These are phyloP conservation scores for Schwanniomyces yamadae DNA, from an alignment of 805 yeast species.

Conservation along the genomic window DNA sequence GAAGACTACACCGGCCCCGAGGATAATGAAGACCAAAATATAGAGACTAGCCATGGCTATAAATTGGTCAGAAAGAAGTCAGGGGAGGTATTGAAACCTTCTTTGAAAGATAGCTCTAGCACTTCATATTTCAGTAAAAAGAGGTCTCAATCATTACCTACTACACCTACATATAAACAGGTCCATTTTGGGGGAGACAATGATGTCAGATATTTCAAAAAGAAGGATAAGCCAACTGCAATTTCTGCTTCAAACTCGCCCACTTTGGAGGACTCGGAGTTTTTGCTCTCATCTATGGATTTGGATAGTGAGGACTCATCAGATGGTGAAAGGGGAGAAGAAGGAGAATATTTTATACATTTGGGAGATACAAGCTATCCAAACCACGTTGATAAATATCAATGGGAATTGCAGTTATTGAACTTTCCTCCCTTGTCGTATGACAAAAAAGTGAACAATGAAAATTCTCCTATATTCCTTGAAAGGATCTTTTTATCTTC, in stretches of 20 bases:
- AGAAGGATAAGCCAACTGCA: slow-evolving; percentile 72
- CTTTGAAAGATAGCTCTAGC: slow-evolving; percentile 49
- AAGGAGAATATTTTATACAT: slow-evolving; percentile 5
- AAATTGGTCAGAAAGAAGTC: slow-evolving; percentile 72
- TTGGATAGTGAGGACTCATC: slow-evolving; percentile 18
- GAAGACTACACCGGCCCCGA: neutral
- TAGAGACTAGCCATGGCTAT: neutral
- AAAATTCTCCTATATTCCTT: slow-evolving; percentile 50
- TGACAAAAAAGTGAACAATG: slow-evolving; percentile 40
- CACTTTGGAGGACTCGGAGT: slow-evolving; percentile 13
- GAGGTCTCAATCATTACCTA: slow-evolving; percentile 37
- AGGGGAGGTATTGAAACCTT: slow-evolving; percentile 82
- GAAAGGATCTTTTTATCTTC: slow-evolving; percentile 61
- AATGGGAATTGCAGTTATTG: slow-evolving; percentile 46
- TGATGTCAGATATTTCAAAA: slow-evolving; percentile 71
- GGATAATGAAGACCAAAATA: neutral
- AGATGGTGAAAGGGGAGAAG: slow-evolving; percentile 14
- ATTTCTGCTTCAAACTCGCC: slow-evolving; percentile 72
- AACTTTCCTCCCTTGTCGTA: slow-evolving; percentile 48
- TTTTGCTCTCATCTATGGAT: slow-evolving; percentile 2
- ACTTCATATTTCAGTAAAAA: slow-evolving; percentile 30
- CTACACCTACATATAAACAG: slow-evolving; percentile 60
- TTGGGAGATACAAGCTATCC: slow-evolving; percentile 17
- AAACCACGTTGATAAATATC: slow-evolving; percentile 18
- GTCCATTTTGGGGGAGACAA: slow-evolving; percentile 76